These are phyloP conservation scores for Petunia axillaris DNA, from an alignment of 257 asterid species.

Conservation along the genomic window DNA sequence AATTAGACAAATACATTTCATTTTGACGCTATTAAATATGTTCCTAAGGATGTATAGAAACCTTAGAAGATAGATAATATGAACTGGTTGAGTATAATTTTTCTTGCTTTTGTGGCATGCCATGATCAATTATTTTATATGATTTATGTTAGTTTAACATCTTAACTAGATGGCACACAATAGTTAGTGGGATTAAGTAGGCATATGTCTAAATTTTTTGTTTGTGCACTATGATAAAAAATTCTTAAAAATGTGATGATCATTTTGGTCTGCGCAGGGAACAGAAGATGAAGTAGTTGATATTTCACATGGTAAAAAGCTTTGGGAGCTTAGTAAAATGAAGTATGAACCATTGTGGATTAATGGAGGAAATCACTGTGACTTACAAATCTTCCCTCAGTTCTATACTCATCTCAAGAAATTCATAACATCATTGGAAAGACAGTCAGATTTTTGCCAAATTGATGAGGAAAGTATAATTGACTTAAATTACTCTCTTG, in stretches of 20 bases:
- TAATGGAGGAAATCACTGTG: slow-evolving; percentile 31
- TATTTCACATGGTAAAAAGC: slow-evolving; percentile 27
- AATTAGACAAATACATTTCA: not conserved
- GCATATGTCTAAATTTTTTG: not conserved
- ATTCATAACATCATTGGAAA: slow-evolving; percentile 23
- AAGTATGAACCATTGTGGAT: slow-evolving; percentile 31
- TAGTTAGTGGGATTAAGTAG: not conserved
- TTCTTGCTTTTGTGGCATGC: not conserved
- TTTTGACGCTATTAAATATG: not conserved
- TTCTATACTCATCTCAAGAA: slow-evolving; percentile 24
- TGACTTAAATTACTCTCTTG: slow-evolving; percentile 12
- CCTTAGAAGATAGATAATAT: slow-evolving; percentile 6
- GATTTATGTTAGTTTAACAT: not conserved
- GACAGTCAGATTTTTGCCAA: not conserved
- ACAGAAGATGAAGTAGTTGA: slow-evolving; percentile 31
- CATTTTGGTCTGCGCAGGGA: slow-evolving; percentile 22
- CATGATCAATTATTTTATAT: not conserved
- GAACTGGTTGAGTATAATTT: not conserved
- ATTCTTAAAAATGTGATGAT: not conserved
- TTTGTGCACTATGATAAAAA: not conserved
- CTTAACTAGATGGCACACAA: not conserved
- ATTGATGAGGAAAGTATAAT: slow-evolving; percentile 16
- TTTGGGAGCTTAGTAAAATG: slow-evolving; percentile 26
- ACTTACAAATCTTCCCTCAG: slow-evolving; percentile 22
- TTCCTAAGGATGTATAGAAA: not conserved